A percentile compares a stretch with the other conserved stretches of the same genome.
Conservation (phyloP, 306 rosid species). For the Prunus dulcis region DNA sequence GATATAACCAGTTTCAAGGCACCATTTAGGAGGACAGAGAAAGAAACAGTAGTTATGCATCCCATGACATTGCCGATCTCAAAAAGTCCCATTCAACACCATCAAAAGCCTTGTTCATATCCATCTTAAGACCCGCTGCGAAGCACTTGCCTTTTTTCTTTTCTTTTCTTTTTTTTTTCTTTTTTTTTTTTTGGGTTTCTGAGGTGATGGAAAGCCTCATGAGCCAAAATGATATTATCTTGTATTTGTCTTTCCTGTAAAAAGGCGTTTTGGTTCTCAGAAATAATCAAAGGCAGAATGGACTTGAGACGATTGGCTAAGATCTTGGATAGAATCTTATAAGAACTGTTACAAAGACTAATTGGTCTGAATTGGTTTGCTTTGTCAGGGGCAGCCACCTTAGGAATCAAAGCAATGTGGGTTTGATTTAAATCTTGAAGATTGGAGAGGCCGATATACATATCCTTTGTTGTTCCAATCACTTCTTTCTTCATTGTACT, state of each 20-base stretch:
- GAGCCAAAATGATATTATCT: not conserved
- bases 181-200: too few relatives aligned
- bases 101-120: not conserved
- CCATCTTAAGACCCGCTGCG: not conserved
- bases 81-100: not conserved
- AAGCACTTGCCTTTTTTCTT: not conserved
- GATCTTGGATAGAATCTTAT: not conserved
- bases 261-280: not conserved
- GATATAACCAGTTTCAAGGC: not conserved
- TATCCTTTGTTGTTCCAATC: not conserved
- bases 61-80: not conserved
- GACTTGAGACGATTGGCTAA: not conserved
- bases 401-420: not conserved
- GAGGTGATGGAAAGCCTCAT: not conserved
- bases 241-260: not conserved
- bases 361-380: not conserved
- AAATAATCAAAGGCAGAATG: not conserved
- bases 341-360: not conserved
- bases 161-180: too few relatives aligned
- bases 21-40: not conserved
- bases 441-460: too few relatives aligned
- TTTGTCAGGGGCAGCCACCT: not conserved
- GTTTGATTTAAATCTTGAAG: not conserved
- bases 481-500: fast-evolving
- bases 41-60: not conserved